phyloP scores from a whole-genome alignment of 495 filamentous ascomycete species.

The Aspergillus carlsbadensis region DNA sequence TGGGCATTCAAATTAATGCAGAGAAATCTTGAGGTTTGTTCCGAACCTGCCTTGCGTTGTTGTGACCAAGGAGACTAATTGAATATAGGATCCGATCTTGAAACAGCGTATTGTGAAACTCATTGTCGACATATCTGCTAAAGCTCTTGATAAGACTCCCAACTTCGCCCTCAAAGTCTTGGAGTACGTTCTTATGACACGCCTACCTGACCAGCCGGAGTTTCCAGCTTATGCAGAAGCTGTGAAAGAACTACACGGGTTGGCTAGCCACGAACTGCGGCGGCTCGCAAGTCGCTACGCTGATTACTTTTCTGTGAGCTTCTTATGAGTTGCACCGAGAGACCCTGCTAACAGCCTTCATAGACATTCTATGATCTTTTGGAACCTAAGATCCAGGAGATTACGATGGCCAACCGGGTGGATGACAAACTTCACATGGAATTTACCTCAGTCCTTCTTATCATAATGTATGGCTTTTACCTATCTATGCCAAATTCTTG shows the following conservation, averaged over 20 bases:
- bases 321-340: slow-evolving; percentile 8
- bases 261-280: slow-evolving; percentile 83
- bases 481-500: background rate
- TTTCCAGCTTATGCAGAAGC: slow-evolving; percentile 79
- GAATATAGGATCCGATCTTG: slow-evolving; percentile 73
- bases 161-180: slow-evolving; percentile 82
- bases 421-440: slow-evolving; percentile 75
- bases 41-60: background rate
- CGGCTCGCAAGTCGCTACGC: slow-evolving; percentile 87
- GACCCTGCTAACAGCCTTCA: background rate
- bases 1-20: slow-evolving; percentile 79
- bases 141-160: slow-evolving; percentile 72
- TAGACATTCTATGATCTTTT: slow-evolving; percentile 83
- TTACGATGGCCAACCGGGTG: slow-evolving; percentile 66
- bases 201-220: slow-evolving; percentile 64
- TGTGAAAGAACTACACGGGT: slow-evolving; percentile 80
- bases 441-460: slow-evolving; percentile 73
- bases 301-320: slow-evolving; percentile 72
- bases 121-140: slow-evolving; percentile 80
- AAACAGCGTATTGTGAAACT: slow-evolving; percentile 81
- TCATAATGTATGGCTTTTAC: slow-evolving; percentile 68
- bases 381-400: slow-evolving; percentile 77
- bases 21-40: slow-evolving; percentile 67
- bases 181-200: slow-evolving; percentile 83
- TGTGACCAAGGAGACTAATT: background rate